Base-by-base conservation (phyloP, 306 rosid species). In the Sicyos edulis region DNA sequence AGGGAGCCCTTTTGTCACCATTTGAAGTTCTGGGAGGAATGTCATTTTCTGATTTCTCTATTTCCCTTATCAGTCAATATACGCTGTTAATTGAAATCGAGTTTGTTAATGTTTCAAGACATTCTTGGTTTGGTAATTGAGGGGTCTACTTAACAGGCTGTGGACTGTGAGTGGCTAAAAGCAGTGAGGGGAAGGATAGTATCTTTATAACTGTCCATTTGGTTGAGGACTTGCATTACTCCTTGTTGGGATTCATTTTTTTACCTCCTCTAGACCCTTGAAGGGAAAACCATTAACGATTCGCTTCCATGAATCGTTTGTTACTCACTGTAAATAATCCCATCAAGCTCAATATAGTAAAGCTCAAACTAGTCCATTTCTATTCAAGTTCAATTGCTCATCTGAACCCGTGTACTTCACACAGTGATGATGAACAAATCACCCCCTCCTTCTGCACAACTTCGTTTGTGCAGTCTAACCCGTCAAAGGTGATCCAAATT, bases 401-500 rank as follows among this genome's bases (percentile, higher is more conserved):
- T 8, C 24, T 53, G 7, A 53, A 53, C 29, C 50, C 49, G n/a
- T 70, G 61, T 52, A 16, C 50, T 12, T 70, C 74, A 29, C 34
- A 26, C 61, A 51, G 49, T 70, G 74, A 54, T 9, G 62, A 53
- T 16, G 74, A 70, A 70, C 74, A 53, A 54, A 71, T 21, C 58
- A 8, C 17, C 49, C 26, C 8, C 50, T 7, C 45, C 71, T 16
- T 22, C 11, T 8, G 3, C 54, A 26, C 17, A 49, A 6, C 54
- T 54, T 60, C 24, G 8, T 21, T 62, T 15, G 11, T 50, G n/a
- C 65, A 71, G 13, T 65, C 54, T 14, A 75, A 74, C 29, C 74
- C 89, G 6, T 66, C 58, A 44, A 64, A 77, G 61, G 83, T 86
- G 45, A 75, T 82, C 51, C 77, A 77, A 78, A 81, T 54, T 12